Conservation (phyloP, 228 moss, liverwort and hornwort species). For the Sphagnum fallax region DNA sequence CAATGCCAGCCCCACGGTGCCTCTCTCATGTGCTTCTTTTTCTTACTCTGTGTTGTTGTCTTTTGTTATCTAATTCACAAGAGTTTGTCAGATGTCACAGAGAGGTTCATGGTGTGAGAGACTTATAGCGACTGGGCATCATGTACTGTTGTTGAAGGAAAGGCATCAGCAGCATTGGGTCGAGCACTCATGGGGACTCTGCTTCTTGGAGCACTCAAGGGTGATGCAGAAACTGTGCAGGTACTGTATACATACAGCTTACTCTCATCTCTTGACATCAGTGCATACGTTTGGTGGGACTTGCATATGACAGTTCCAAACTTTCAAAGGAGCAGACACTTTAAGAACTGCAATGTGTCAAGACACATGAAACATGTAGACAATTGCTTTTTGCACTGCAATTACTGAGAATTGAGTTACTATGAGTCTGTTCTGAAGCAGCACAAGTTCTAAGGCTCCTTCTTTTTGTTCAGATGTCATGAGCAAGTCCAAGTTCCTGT, state of each 20-base stretch:
- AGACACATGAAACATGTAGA: too few species aligned
- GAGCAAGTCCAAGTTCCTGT: too few species aligned
- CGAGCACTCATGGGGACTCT: slow-evolving; percentile 88
- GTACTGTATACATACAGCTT: slow-evolving; percentile 13
- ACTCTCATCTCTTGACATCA: neutral
- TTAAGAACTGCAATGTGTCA: too few species aligned
- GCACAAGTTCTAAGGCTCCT: too few species aligned
- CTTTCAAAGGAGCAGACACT: too few species aligned
- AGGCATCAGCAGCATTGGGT: slow-evolving; percentile 93
- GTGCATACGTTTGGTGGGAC: too few species aligned
- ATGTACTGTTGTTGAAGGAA: slow-evolving; percentile 29
- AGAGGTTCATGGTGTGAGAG: too few species aligned
- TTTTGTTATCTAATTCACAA: neutral
- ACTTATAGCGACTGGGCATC: neutral
- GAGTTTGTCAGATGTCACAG: neutral
- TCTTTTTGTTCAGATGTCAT: too few species aligned
- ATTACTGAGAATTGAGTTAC: too few species aligned
- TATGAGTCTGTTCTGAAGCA: too few species aligned
- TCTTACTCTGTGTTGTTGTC: neutral
- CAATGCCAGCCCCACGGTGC: slow-evolving; percentile 75
- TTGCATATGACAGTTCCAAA: too few species aligned
- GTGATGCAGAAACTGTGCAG: slow-evolving; percentile 85
- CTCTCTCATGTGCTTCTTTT: slow-evolving; percentile 6
- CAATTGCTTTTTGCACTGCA: too few species aligned
- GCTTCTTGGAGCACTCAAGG: slow-evolving; percentile 89